Evolutionary conservation across 371 early-diverging fungal genomes (phyloP).

Genomic region (Umbelopsis sp.): DNA sequence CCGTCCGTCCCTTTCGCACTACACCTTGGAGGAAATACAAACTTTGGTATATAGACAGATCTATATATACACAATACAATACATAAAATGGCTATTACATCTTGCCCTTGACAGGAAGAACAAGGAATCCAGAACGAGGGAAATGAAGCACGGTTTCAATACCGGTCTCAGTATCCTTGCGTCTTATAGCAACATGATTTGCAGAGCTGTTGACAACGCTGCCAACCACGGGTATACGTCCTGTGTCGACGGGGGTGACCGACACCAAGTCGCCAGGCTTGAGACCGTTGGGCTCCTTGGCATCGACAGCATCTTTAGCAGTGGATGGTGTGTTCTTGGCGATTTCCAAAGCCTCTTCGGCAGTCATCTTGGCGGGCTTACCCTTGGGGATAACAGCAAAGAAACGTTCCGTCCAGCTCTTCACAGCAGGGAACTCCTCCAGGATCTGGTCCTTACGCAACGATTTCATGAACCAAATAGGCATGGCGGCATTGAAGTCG

Average conservation of each 20-base stretch:
- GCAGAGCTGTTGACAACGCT: constrained; percentile 35
- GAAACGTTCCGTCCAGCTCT: constrained; percentile 37
- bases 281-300: constrained; percentile 27
- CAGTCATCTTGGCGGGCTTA: constrained; percentile 31
- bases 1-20: too few relatives aligned
- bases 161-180: constrained; percentile 24
- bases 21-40: too few relatives aligned
- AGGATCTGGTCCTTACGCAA: constrained; percentile 11
- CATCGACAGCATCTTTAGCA: constrained; percentile 3
- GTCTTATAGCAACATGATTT: constrained; percentile 37
- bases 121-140: constrained; percentile 37
- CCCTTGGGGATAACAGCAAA: constrained; percentile 22
- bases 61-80: too few relatives aligned
- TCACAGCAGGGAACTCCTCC: constrained; percentile 30
- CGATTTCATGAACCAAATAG: constrained; percentile 35
- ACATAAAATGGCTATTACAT: background rate
- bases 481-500: constrained; percentile 43
- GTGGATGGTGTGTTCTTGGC: constrained; percentile 26
- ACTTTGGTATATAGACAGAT: too few relatives aligned
- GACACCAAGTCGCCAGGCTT: constrained; percentile 42
- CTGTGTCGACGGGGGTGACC: constrained; percentile 53
- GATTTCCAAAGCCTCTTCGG: constrained; percentile 44
- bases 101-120: constrained; percentile 23
- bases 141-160: constrained; percentile 39
- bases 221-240: constrained; percentile 46